These are phyloP conservation scores for Tubosaeta brunneosetosa DNA, from an alignment of 768 basidiomycete species.

Conservation along the genomic window DNA sequence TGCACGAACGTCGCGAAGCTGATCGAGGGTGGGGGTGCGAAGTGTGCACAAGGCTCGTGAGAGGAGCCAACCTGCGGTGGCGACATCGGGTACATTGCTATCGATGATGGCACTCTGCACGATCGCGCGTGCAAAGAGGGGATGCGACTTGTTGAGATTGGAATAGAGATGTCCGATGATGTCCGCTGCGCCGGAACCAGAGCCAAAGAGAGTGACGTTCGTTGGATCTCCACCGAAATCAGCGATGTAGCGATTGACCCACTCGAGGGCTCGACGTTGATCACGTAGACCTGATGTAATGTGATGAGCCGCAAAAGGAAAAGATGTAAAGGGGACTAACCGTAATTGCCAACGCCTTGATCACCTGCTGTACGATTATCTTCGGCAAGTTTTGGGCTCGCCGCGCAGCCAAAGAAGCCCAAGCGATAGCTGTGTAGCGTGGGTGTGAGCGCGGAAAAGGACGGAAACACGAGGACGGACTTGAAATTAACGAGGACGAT, in stretches of 20 bases:
- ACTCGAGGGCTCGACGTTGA: slow-evolving; percentile 60
- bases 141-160: slow-evolving; percentile 49
- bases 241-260: slow-evolving; percentile 54
- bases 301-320: slow-evolving; percentile 2
- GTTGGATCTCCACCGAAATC: slow-evolving; percentile 66
- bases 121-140: slow-evolving; percentile 69
- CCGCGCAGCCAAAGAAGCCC: slow-evolving; percentile 75
- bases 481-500: slow-evolving; percentile 72
- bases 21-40: slow-evolving; percentile 50
- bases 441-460: slow-evolving; percentile 8
- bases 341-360: slow-evolving; percentile 75
- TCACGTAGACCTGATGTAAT: slow-evolving; percentile 51
- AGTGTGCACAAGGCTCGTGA: slow-evolving; percentile 58
- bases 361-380: slow-evolving; percentile 64
- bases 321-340: slow-evolving; percentile 33
- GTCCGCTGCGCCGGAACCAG: slow-evolving; percentile 45
- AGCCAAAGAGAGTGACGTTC: slow-evolving; percentile 40
- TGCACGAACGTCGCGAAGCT: slow-evolving; percentile 55
- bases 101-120: slow-evolving; percentile 70
- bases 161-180: slow-evolving; percentile 64
- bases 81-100: slow-evolving; percentile 53
- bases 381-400: slow-evolving; percentile 56
- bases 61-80: slow-evolving; percentile 61
- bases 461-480: slow-evolving; percentile 40
- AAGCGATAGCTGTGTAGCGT: slow-evolving; percentile 57